Conservation (phyloP, 106 monocot genomes). For the Xerophyta viscosa region DNA sequence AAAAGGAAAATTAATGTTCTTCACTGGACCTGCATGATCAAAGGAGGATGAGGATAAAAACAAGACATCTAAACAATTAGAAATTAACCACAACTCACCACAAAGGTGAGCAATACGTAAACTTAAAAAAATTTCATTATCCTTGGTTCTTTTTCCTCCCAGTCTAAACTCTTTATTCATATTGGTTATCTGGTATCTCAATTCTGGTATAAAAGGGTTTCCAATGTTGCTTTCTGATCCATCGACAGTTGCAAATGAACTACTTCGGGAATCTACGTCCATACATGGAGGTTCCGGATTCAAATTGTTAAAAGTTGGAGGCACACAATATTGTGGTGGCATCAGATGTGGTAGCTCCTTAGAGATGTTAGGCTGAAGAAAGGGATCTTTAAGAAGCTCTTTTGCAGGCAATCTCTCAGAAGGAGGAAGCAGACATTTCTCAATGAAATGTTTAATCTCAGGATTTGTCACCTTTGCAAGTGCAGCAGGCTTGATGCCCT, state of each 20-base stretch:
- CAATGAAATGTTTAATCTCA: conserved; percentile 47
- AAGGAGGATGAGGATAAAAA: not conserved
- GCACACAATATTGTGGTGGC: not conserved
- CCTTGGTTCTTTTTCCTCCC: conserved; percentile 31
- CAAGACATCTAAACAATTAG: not conserved
- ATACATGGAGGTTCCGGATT: conserved; percentile 6
- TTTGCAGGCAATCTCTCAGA: conserved; percentile 55
- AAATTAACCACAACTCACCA: conserved; percentile 21
- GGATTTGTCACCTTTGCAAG: conserved; percentile 40
- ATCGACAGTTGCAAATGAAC: conserved; percentile 17
- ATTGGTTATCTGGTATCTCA: conserved; percentile 39
- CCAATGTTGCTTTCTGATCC: conserved; percentile 13
- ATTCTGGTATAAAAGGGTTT: not conserved
- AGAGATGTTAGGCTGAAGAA: conserved; percentile 28
- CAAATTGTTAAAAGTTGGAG: not conserved
- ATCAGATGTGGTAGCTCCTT: conserved; percentile 3
- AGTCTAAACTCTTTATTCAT: conserved; percentile 33
- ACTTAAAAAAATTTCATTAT: conserved; percentile 23
- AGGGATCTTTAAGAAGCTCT: conserved; percentile 59
- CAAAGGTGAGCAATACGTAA: conserved; percentile 28
- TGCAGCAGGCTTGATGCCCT: conserved; percentile 67
- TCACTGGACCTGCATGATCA: conserved; percentile 23
- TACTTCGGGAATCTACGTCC: conserved; percentile 27
- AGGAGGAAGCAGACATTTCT: conserved; percentile 60
- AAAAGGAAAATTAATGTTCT: conserved; percentile 46